These are phyloP conservation scores for Tetrahymena thermophila DNA, from an alignment of 73 alveolate genomes.

Conservation along the genomic window DNA sequence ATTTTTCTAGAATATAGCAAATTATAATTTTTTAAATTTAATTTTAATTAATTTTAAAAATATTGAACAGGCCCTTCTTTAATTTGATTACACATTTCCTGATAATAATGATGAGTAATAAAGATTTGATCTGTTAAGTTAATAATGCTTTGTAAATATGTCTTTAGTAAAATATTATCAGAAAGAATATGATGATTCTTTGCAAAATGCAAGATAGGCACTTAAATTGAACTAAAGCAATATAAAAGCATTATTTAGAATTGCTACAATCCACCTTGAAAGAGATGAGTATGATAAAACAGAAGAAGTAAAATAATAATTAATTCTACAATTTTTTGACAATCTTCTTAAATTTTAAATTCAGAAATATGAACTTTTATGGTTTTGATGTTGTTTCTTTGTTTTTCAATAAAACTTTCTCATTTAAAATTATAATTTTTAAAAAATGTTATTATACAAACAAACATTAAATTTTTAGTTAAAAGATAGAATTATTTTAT, in stretches of 20 bases:
- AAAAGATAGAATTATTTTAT: too few species aligned
- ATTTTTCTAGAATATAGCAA: neutral
- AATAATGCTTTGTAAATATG: constrained; percentile 46
- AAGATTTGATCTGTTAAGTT: constrained; percentile 22
- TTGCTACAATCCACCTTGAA: constrained; percentile 28
- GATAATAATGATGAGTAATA: constrained; percentile 29
- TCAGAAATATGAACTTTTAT: too few species aligned
- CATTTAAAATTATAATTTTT: too few species aligned
- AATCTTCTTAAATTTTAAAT: too few species aligned
- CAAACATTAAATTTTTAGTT: too few species aligned
- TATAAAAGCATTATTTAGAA: constrained; percentile 43
- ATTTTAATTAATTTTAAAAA: neutral
- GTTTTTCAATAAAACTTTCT: neutral
- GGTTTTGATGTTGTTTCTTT: too few species aligned
- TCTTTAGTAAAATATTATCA: constrained; percentile 23
- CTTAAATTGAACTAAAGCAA: constrained; percentile 34
- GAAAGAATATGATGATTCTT: constrained; percentile 37
- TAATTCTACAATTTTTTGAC: neutral
- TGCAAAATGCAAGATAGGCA: constrained; percentile 37
- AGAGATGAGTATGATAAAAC: constrained; percentile 13
- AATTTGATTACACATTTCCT: constrained; percentile 58
- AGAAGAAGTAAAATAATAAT: neutral
- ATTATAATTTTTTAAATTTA: neutral
- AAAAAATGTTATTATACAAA: too few species aligned
- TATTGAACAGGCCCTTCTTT: constrained; percentile 21